Evolutionary conservation across 306 rosid genomes (phyloP).

Genomic region (Vigna angularis): DNA sequence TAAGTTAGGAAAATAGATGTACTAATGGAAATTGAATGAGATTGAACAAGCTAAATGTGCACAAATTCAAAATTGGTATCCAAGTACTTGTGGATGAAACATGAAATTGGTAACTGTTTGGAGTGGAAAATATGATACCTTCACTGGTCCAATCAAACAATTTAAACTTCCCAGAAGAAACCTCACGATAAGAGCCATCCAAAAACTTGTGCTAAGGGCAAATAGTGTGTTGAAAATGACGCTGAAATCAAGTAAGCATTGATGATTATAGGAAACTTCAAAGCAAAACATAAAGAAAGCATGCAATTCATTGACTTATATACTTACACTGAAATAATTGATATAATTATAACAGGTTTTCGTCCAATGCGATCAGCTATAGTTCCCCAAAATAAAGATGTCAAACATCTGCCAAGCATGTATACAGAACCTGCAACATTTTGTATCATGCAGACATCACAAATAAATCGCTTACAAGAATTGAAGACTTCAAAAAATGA

Average conservation of each 20-base stretch:
- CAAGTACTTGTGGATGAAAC: neutral
- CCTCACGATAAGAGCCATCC: conserved; percentile 77
- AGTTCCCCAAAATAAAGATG: neutral
- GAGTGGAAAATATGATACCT: conserved; percentile 1
- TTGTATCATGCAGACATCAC: neutral
- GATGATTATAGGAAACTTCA: neutral
- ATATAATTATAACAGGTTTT: conserved; percentile 68
- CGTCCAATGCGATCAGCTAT: conserved; percentile 78
- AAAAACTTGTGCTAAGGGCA: conserved; percentile 86
- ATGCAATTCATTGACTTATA: neutral
- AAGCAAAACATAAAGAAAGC: neutral
- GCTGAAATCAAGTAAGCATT: conserved; percentile 51
- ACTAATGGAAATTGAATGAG: neutral
- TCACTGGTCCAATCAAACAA: neutral
- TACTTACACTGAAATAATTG: conserved; percentile 64
- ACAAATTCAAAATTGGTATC: neutral
- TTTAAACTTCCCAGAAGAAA: conserved; percentile 1
- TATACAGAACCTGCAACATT: neutral
- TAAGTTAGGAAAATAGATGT: conserved; percentile 7
- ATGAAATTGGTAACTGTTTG: neutral
- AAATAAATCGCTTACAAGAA: neutral
- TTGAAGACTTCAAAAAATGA: neutral
- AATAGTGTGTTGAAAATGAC: conserved; percentile 78
- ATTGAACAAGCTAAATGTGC: neutral
- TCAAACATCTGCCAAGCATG: conserved; percentile 4